Percentiles rank a stretch among this genome's conserved stretches.
phyloP scores from a whole-genome alignment of 176 grass and related monocot species.

The Urochloa ruziziensis region DNA sequence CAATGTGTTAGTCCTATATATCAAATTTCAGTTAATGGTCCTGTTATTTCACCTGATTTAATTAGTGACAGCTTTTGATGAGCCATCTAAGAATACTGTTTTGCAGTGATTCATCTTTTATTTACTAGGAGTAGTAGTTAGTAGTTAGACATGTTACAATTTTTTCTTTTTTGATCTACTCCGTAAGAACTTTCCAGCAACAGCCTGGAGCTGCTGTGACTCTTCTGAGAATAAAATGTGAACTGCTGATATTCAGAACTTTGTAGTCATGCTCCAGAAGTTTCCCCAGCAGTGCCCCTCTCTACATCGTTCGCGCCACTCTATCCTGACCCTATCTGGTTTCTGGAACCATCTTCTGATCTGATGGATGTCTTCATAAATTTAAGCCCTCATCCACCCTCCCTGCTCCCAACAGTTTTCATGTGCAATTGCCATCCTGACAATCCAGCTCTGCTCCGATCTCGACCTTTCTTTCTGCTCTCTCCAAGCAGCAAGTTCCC shows the following conservation, averaged over 20 bases:
- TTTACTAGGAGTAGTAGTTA: too few relatives aligned
- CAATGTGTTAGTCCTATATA: not conserved
- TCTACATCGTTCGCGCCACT: not conserved
- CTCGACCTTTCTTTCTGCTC: not conserved
- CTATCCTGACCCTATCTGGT: not conserved
- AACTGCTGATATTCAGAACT: too few relatives aligned
- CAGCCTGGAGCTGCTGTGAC: too few relatives aligned
- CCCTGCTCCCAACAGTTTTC: not conserved
- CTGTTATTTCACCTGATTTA: not conserved
- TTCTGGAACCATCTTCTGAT: constrained; percentile 35
- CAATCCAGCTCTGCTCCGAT: not conserved
- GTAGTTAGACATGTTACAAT: too few relatives aligned
- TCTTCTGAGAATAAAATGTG: too few relatives aligned
- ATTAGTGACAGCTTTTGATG: too few relatives aligned
- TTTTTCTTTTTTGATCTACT: too few relatives aligned
- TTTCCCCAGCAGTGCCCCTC: too few relatives aligned
- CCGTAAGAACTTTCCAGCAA: too few relatives aligned
- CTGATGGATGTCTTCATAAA: not conserved
- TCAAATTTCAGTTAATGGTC: not conserved
- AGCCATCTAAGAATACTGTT: too few relatives aligned
- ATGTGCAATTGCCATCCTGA: not conserved
- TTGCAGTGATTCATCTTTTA: too few relatives aligned
- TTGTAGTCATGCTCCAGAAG: too few relatives aligned
- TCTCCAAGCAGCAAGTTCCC: not conserved
- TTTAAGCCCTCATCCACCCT: not conserved